Evolutionary conservation across 2,329 filamentous ascomycete genomes (phyloP), one percentile per base, ranked within the genome.

Genomic region (Penicillium sp.): DNA sequence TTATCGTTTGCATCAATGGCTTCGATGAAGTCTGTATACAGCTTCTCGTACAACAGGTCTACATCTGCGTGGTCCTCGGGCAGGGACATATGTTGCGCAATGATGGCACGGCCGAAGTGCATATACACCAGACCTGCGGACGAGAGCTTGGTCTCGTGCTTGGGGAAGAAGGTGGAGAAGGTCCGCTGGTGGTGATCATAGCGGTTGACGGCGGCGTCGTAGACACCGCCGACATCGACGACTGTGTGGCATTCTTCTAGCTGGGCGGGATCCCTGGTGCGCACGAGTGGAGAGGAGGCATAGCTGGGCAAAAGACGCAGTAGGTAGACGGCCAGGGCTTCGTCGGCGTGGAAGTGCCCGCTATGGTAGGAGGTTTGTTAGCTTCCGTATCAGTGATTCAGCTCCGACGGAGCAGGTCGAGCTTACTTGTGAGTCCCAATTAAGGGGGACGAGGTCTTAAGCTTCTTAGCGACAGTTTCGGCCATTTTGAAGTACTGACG

Each of bases 311-410:
- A 88, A 51, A 89, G 84, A 60, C 91, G 91, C 63, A 99, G 89
- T 81, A 99, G 91, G 80, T 96, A 91, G 59, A 99, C 92, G 52
- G 94, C 94, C 36, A 99, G 85, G 55, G 94, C 93, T 79, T 99
- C 94, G 75, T 99, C 94, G 72, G 94, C 94, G 79, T 99, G 94
- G 83, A 99, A 99, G 80, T 97, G 91, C 63, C 94, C 94, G 77
- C 81, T 84, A 55, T 21, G 20, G 17, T 17, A 12, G 21, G 56
- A 32, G 54, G 54, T 21, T 21, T 53, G 18, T 45, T 51, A 49
- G 42, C 46, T 51, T 39, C 44, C 13, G 23, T 6, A 20, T n/a
- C 12, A 7, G 20, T 21, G 9, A 23, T 6, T 27, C n/a, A 34
- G 15, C 13, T 10, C 15, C 4, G 17, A 6, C 2, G 32, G 27